phyloP scores from a whole-genome alignment of 2,329 filamentous ascomycete species.

The Leptographium radiaticola region DNA sequence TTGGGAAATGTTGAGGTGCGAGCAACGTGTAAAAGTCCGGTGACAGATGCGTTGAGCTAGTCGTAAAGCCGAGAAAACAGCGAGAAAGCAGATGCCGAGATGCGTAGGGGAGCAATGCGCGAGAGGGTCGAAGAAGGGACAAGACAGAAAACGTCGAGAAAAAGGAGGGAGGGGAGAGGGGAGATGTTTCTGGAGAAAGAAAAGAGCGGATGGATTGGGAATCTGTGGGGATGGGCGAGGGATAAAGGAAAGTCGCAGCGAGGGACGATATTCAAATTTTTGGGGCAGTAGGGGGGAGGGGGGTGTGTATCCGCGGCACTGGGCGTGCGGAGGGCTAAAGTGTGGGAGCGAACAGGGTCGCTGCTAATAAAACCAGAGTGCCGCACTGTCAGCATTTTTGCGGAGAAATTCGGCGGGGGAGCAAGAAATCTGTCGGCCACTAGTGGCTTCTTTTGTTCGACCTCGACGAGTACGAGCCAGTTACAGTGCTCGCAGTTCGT shows the following conservation, averaged over 20 bases:
- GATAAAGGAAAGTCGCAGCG: constrained; percentile 7
- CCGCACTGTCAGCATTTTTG: constrained; percentile 1
- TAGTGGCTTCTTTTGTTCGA: background rate
- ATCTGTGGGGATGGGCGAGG: constrained; percentile 11
- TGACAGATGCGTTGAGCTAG: no score
- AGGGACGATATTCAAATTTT: background rate
- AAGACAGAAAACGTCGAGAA: background rate
- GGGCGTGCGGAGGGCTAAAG: constrained; percentile 1
- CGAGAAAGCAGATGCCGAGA: background rate
- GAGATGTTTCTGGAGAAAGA: background rate
- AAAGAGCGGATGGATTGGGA: constrained; percentile 6
- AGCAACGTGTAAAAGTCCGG: background rate
- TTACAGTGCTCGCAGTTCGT: no score
- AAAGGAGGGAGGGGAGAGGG: background rate
- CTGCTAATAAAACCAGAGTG: background rate
- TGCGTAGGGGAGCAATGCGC: background rate
- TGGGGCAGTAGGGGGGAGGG: background rate
- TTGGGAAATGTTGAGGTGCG: no score
- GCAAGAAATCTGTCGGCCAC: background rate
- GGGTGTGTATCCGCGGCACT: background rate
- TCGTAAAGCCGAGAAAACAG: no score
- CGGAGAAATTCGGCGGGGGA: constrained; percentile 9
- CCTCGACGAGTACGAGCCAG: background rate
- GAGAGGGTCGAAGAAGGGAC: background rate
- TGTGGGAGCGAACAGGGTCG: background rate